A percentile compares a stretch with the other conserved stretches of the same genome.
Conservation (phyloP, 2,329 filamentous ascomycete species). For the Huntiella decipiens region DNA sequence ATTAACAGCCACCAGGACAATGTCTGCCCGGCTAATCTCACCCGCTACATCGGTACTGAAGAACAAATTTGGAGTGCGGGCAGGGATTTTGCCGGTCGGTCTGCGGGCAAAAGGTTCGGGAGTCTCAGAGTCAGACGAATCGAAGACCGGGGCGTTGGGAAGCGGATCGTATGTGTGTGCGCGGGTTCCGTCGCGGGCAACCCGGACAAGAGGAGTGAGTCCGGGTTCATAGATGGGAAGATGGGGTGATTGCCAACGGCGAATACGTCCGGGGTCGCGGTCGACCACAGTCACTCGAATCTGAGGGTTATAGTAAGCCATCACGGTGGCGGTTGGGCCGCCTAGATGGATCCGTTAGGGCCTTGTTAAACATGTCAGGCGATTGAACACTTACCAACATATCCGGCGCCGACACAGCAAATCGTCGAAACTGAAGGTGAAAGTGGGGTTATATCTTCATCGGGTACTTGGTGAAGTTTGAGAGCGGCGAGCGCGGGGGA, state of each 20-base stretch:
- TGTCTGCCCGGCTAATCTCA: conserved; percentile 46
- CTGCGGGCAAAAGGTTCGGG: neutral
- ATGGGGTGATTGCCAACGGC: conserved; percentile 52
- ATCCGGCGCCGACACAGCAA: conserved; percentile 58
- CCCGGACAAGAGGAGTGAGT: conserved; percentile 46
- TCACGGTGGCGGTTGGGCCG: conserved; percentile 55
- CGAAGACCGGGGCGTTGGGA: conserved; percentile 15
- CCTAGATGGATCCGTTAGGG: conserved; percentile 23
- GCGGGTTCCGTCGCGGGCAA: conserved; percentile 39
- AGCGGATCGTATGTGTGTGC: conserved; percentile 24
- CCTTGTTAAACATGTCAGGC: neutral
- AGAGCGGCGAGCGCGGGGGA: neutral
- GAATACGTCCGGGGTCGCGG: conserved; percentile 43
- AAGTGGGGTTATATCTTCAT: neutral
- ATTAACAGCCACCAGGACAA: conserved; percentile 61
- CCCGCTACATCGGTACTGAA: conserved; percentile 50
- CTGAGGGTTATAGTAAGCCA: conserved; percentile 53
- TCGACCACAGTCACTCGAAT: conserved; percentile 61
- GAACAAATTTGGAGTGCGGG: conserved; percentile 45
- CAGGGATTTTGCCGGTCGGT: conserved; percentile 18
- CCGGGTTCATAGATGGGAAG: conserved; percentile 63
- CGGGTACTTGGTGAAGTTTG: neutral
- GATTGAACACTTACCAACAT: conserved; percentile 40
- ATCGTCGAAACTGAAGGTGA: conserved; percentile 31
- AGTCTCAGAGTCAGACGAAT: neutral